Base-by-base conservation (phyloP, 495 filamentous ascomycete genomes). In the Podospora bellae-mahoneyi region DNA sequence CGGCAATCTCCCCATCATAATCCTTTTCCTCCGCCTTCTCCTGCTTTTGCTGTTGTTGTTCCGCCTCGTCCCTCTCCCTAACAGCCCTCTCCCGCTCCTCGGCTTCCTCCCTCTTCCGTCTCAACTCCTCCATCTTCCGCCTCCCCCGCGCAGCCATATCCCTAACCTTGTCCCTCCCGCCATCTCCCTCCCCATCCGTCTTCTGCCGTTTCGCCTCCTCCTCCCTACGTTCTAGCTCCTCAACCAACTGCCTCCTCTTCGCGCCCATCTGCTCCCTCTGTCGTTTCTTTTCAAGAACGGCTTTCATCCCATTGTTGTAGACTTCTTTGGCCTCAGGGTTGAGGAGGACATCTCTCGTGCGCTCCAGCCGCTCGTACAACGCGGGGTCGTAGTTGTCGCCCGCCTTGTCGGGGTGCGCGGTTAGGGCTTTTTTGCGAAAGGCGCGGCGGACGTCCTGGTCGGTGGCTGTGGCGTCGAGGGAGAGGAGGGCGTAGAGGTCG, bases 351-450 rank as follows among this genome's bases (percentile, higher is more conserved):
- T 81, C 81, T 69, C 81, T 78, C 5, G 82, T 80, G 26, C 78
- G 77, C 69, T 81, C 81, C 73, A 83, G 78, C 4, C 78, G 74
- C 71, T 82, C 78, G 80, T 82, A 84, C 70, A 79, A 74, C 16
- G 68, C 75, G 10, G 81, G 71, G 68, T 83, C 81, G 75, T 81
- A 84, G 66, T 75, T 69, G 32, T 76, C 78, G 66, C 79, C 77
- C 1, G 81, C 77, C 69, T 83, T 83, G 78, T 84, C 82, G n/a
- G 82, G 82, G 60, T 84, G 82, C 56, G 82, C 77, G n/a, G 82
- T 83, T 9, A 84, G 74, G 0, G 78, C 79, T 61, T 79, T 80
- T 63, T 77, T 76, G 0, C 75, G 72, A 76, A 82, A 84, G 59
- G 81, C 81, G 64, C 79, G 76, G 48, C 82, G 81, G 66, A 84